Evolutionary conservation across 495 filamentous ascomycete genomes (phyloP).

Genomic region (Penicillium mononematosum): DNA sequence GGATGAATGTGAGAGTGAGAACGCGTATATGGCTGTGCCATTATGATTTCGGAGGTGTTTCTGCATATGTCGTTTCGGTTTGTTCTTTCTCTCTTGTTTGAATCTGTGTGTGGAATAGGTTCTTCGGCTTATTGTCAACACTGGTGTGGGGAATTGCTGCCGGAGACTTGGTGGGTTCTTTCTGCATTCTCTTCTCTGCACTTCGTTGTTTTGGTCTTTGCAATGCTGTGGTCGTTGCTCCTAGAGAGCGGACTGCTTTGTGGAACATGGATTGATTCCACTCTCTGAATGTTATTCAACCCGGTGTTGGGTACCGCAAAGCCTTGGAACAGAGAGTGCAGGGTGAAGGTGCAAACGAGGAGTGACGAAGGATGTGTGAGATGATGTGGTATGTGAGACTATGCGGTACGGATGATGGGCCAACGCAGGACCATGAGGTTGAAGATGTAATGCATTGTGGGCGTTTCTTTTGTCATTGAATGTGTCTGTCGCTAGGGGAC

Average conservation of each 20-base stretch:
- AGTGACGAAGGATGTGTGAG: neutral
- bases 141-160: neutral
- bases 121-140: constrained; percentile 1
- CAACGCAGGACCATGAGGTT: neutral
- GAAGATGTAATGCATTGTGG: constrained; percentile 1
- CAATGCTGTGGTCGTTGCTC: neutral
- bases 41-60: neutral
- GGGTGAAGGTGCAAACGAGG: neutral
- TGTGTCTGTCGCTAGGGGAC: constrained; percentile 1
- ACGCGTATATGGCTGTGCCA: neutral
- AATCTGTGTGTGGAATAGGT: neutral
- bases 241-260: neutral
- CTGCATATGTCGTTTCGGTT: neutral
- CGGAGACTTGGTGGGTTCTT: neutral
- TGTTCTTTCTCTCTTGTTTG: neutral
- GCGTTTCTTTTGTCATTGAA: constrained; percentile 5
- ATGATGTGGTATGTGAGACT: neutral
- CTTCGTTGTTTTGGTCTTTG: neutral
- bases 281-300: neutral
- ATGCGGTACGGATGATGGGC: neutral
- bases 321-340: neutral
- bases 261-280: neutral
- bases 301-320: neutral
- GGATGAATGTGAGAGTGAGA: neutral
- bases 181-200: neutral